Conservation (phyloP, 257 asterid genomes). For the Solanum clarkiae region DNA sequence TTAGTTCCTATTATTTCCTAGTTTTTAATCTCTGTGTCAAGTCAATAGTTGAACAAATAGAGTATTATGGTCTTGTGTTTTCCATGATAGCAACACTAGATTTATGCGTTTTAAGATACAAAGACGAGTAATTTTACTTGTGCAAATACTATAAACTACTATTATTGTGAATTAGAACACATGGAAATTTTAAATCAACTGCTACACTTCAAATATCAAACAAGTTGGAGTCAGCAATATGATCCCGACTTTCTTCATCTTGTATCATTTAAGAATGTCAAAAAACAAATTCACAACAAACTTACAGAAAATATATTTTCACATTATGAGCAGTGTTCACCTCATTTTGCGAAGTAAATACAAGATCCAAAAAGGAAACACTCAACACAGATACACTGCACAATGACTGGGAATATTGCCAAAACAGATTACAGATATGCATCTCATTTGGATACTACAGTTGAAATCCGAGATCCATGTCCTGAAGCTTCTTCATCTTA, state of each 20-base stretch:
- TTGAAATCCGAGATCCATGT: background rate
- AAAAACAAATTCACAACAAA: background rate
- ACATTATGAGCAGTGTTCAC: background rate
- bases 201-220: background rate
- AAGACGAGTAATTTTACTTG: background rate
- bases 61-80: background rate
- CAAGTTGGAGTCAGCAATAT: background rate
- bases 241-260: background rate
- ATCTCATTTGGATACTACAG: background rate
- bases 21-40: too few species aligned
- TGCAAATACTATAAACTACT: background rate
- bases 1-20: too few species aligned
- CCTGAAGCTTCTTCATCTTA: slow-evolving; percentile 11
- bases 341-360: background rate
- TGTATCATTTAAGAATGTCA: background rate
- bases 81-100: background rate
- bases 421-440: background rate
- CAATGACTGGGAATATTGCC: background rate
- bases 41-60: too few species aligned
- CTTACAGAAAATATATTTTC: background rate
- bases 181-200: background rate
- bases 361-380: background rate
- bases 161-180: background rate
- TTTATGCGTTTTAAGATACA: background rate
- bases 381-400: background rate